Evolutionary conservation across 306 rosid genomes (phyloP), one percentile per base, ranked within the genome.

Genomic region (Alnus glutinosa): DNA sequence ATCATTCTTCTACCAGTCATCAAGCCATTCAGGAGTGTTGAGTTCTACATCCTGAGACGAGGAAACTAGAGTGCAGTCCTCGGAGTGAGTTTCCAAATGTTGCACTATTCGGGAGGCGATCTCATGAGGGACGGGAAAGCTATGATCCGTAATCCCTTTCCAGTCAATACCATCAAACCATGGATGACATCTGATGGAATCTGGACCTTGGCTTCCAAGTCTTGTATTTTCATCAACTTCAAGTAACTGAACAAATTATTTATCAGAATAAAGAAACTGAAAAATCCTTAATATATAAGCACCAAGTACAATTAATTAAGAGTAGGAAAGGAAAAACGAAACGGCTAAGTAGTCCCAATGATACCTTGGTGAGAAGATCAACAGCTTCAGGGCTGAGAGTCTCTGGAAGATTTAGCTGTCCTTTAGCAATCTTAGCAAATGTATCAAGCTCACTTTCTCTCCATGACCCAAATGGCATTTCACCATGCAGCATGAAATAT

Each of bases 381-480:
- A 81, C 79, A 66, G 89, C 94, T 86, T 91, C 91, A 52, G 92
- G 87, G 84, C 97, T 93, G 85, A 95, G 90, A 82, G 87, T 89
- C 69, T 85, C 89, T 6, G 96, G 96, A 82, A 95, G 83, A 57
- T 81, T 84, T 75, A 93, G 82, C 82, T 91, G 90, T 83, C 98
- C 89, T 85, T 89, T 93, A 9, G 98, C 98, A 62, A 95, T 91
- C 85, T 95, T 95, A 55, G 94, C 88, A 76, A 89, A 91, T 4
- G 96, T 90, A 75, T 95, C 98, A 10, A 93, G 94, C 75, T 93
- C 99, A 39, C 94, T 91, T 73, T 87, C 92, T 87, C 98, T 90
- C 97, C 99, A 93, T 39, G 98, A 93, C 58, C 99, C 98, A 54
- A 95, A 95, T 46, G 99, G 99, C 96, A 87, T 84, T 79, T 95